A percentile compares a stretch with the other conserved stretches of the same genome.
phyloP scores from a whole-genome alignment of 2,329 filamentous ascomycete species.

The Botrytis medusae region DNA sequence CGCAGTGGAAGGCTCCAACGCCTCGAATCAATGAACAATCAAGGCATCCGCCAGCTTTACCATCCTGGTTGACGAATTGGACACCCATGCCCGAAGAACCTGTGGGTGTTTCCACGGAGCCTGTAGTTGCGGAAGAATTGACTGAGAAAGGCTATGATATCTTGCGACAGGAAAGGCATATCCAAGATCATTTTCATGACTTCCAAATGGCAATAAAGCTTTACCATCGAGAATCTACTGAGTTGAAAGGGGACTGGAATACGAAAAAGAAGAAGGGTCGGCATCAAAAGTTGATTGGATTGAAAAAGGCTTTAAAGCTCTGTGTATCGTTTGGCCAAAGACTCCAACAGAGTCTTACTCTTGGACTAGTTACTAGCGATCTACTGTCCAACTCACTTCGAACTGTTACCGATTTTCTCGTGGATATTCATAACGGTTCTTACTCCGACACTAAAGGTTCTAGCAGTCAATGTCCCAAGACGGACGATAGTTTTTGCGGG shows the following conservation, averaged over 20 bases:
- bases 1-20: slow-evolving; percentile 39
- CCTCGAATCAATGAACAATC: slow-evolving; percentile 19
- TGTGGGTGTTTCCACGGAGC: not conserved
- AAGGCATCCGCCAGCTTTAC: slow-evolving; percentile 20
- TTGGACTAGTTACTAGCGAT: slow-evolving; percentile 29
- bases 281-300: not conserved
- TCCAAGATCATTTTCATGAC: slow-evolving; percentile 23
- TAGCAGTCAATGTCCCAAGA: too few relatives aligned
- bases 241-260: not conserved
- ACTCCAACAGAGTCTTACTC: slow-evolving; percentile 31
- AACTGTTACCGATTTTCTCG: slow-evolving; percentile 23
- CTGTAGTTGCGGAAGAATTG: not conserved
- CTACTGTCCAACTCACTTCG: slow-evolving; percentile 24
- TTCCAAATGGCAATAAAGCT: slow-evolving; percentile 25
- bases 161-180: not conserved
- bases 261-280: not conserved
- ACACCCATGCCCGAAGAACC: not conserved
- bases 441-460: too few relatives aligned
- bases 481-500: too few relatives aligned
- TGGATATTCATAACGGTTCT: slow-evolving; percentile 11
- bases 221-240: not conserved
- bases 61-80: slow-evolving; percentile 32
- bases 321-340: slow-evolving; percentile 30
- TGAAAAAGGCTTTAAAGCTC: slow-evolving; percentile 13
- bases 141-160: not conserved